Conservation (phyloP, 2,329 filamentous ascomycete species). For the Claviceps monticola region DNA sequence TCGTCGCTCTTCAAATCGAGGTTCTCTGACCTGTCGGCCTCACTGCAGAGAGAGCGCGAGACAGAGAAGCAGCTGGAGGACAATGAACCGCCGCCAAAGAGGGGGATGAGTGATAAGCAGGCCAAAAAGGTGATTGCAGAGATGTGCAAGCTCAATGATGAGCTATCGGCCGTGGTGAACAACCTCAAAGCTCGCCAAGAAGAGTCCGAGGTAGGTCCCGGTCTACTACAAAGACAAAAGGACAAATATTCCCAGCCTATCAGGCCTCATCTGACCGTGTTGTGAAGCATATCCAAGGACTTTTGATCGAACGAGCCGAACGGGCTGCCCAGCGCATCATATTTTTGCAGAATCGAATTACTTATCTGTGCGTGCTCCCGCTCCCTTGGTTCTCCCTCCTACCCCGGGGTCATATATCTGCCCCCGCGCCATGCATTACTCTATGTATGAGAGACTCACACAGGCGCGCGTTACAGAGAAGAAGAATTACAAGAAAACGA, state of each 20-base stretch:
- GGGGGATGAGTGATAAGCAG: slow-evolving; percentile 20
- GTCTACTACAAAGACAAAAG: neutral
- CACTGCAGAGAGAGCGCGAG: slow-evolving; percentile 17
- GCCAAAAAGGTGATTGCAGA: slow-evolving; percentile 25
- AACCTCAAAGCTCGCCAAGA: slow-evolving; percentile 42
- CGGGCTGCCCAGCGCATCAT: slow-evolving; percentile 43
- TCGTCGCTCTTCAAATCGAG: slow-evolving; percentile 24
- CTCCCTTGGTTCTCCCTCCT: neutral
- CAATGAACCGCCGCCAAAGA: slow-evolving; percentile 15
- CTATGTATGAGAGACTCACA: neutral
- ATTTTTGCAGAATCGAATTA: slow-evolving; percentile 43
- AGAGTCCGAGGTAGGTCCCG: slow-evolving; percentile 39
- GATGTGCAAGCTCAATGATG: slow-evolving; percentile 29
- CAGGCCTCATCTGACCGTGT: neutral
- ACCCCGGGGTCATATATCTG: too few relatives aligned
- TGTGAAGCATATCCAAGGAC: slow-evolving; percentile 42
- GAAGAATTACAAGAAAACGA: slow-evolving; percentile 42
- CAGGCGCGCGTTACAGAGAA: slow-evolving; percentile 26
- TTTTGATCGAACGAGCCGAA: slow-evolving; percentile 45
- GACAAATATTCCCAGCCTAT: too few relatives aligned
- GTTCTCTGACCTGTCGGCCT: slow-evolving; percentile 26
- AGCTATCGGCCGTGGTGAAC: slow-evolving; percentile 34
- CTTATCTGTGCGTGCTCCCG: slow-evolving; percentile 34
- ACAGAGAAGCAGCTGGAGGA: slow-evolving; percentile 14
- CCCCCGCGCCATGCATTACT: too few relatives aligned